Percentiles rank a stretch among this genome's conserved stretches.
phyloP scores from a whole-genome alignment of 495 filamentous ascomycete species.

The Aspergillus egyptiacus region DNA sequence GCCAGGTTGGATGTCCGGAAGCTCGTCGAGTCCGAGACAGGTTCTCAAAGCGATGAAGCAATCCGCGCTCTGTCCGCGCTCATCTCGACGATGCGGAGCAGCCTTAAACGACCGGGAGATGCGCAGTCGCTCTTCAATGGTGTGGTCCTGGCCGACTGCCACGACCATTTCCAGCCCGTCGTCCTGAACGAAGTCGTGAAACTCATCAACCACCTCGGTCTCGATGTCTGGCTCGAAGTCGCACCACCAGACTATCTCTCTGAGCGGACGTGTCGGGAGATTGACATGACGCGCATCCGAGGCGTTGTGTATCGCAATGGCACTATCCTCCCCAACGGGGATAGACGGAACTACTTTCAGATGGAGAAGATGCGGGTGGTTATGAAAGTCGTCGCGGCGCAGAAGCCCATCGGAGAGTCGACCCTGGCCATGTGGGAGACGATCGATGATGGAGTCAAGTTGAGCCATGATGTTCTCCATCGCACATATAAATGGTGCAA shows the following conservation, averaged over 20 bases:
- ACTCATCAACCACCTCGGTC: constrained; percentile 12
- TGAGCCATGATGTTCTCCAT: constrained; percentile 11
- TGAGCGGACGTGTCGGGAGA: constrained; percentile 9
- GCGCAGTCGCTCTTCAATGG: constrained; percentile 5
- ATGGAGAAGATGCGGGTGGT: constrained; percentile 16
- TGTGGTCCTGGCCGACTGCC: constrained; percentile 10
- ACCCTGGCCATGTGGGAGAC: constrained; percentile 17
- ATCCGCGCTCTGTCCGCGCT: neutral
- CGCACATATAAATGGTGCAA: constrained; percentile 19
- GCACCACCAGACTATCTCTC: constrained; percentile 6
- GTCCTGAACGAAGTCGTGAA: constrained; percentile 12
- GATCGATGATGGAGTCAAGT: constrained; percentile 7
- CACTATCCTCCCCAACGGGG: constrained; percentile 14
- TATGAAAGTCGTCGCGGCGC: constrained; percentile 15
- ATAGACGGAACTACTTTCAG: constrained; percentile 17
- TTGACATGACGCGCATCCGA: constrained; percentile 17
- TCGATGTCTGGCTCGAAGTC: constrained; percentile 15
- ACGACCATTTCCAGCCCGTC: constrained; percentile 12
- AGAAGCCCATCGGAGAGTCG: constrained; percentile 15
- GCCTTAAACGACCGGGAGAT: constrained; percentile 2
- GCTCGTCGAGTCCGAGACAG: constrained; percentile 7
- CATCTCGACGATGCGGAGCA: neutral
- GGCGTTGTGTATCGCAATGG: constrained; percentile 16
- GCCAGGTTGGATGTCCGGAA: constrained; percentile 23
- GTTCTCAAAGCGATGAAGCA: constrained; percentile 7